Evolutionary conservation across 495 filamentous ascomycete genomes (phyloP).

Genomic region (Thozetella sp.): DNA sequence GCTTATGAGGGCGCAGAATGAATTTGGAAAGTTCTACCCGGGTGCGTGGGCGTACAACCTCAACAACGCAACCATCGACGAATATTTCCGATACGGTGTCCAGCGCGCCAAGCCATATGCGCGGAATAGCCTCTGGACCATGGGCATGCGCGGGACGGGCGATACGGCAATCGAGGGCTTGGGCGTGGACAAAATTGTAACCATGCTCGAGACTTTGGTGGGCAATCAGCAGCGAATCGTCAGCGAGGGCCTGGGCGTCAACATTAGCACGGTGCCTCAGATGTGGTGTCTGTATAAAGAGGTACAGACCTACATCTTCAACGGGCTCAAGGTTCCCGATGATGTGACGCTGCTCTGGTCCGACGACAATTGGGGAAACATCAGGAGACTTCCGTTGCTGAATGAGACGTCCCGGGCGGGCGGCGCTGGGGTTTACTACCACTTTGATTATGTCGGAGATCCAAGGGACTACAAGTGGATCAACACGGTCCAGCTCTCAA

Average conservation of each 20-base stretch:
- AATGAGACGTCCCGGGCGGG: conserved; percentile 63
- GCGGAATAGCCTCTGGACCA: conserved; percentile 61
- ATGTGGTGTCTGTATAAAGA: conserved; percentile 76
- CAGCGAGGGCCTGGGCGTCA: conserved; percentile 51
- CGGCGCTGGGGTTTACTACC: conserved; percentile 78
- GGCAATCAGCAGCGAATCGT: conserved; percentile 59
- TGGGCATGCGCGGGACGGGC: conserved; percentile 74
- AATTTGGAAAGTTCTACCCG: conserved; percentile 60
- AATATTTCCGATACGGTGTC: conserved; percentile 70
- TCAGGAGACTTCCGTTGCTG: conserved; percentile 62
- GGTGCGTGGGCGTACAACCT: conserved; percentile 68
- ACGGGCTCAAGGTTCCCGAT: conserved; percentile 68
- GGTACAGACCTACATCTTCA: conserved; percentile 67
- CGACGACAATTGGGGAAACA: conserved; percentile 77
- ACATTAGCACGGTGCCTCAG: conserved; percentile 64
- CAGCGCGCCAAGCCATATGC: conserved; percentile 66
- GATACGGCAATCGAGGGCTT: conserved; percentile 61
- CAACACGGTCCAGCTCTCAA: conserved; percentile 67
- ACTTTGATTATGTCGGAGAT: conserved; percentile 73
- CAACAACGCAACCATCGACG: conserved; percentile 65
- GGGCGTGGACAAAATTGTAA: conserved; percentile 55
- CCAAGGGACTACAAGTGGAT: conserved; percentile 72
- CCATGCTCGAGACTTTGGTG: conserved; percentile 62
- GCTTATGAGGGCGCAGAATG: conserved; percentile 71
- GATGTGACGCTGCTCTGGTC: conserved; percentile 75